Evolutionary conservation across 2,329 filamentous ascomycete genomes (phyloP).

Genomic region (Colletotrichum destructivum): DNA sequence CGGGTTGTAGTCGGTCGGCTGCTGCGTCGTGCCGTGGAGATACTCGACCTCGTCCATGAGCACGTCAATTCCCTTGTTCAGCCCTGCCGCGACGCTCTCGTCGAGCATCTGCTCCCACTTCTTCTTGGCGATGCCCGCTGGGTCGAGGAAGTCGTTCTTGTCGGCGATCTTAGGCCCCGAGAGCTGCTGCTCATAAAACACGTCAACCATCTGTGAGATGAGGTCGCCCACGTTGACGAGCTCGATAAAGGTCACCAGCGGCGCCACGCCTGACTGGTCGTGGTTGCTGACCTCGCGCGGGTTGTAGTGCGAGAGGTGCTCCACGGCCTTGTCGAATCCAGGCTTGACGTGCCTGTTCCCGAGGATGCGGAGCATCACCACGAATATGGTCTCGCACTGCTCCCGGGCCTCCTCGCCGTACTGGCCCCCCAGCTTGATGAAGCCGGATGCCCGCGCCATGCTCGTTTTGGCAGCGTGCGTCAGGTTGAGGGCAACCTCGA

Average conservation of each 20-base stretch:
- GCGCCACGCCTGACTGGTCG: conserved; percentile 82
- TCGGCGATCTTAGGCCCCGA: conserved; percentile 86
- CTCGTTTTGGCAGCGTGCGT: conserved; percentile 91
- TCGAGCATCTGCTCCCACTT: conserved; percentile 99
- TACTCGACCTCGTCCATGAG: conserved; percentile 99
- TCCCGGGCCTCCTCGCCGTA: conserved; percentile 87
- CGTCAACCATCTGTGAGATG: conserved; percentile 98
- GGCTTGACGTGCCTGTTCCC: conserved; percentile 89
- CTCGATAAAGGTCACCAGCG: conserved; percentile 95
- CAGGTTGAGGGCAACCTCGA: conserved; percentile 91
- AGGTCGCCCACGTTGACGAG: conserved; percentile 98
- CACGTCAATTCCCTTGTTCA: conserved; percentile 98
- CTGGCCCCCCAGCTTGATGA: conserved; percentile 85
- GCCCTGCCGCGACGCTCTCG: conserved; percentile 92
- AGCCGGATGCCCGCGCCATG: conserved; percentile 86
- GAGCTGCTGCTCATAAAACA: conserved; percentile 98
- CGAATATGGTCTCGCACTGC: conserved; percentile 92
- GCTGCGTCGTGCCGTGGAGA: conserved; percentile 89
- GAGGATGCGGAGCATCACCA: conserved; percentile 85
- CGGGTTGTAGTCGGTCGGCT: conserved; percentile 92
- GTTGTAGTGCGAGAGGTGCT: conserved; percentile 91
- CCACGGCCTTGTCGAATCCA: conserved; percentile 95
- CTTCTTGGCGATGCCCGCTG: conserved; percentile 95
- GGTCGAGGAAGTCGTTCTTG: conserved; percentile 93
- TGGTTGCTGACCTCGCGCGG: conserved; percentile 85